These are phyloP conservation scores for Fraxinus excelsior DNA, from an alignment of 257 asterid species.

Conservation along the genomic window DNA sequence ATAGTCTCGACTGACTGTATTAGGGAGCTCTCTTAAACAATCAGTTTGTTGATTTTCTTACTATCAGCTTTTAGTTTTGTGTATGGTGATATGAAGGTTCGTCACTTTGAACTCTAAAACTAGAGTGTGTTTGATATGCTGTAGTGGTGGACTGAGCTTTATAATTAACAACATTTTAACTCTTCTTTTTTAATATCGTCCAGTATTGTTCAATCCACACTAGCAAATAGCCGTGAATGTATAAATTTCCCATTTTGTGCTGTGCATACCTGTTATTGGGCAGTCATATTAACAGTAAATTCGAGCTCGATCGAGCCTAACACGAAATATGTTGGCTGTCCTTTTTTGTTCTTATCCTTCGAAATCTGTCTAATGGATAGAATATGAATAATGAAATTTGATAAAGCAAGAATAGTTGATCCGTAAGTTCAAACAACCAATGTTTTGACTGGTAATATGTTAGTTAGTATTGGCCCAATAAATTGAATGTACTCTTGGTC, in stretches of 20 bases:
- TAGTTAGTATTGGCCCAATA: no score
- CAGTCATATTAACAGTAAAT: neutral
- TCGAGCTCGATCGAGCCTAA: neutral
- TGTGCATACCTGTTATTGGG: no score
- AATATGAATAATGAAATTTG: no score
- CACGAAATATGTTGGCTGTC: neutral
- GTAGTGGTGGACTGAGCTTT: neutral
- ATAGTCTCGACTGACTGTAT: constrained; percentile 38
- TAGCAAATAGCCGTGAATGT: no score
- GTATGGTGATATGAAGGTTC: constrained; percentile 8
- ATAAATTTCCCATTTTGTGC: no score
- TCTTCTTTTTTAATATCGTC: no score
- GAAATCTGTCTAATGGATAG: neutral
- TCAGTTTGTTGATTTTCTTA: constrained; percentile 27
- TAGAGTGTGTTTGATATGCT: constrained; percentile 15
- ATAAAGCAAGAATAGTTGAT: no score
- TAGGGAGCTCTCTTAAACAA: constrained; percentile 25
- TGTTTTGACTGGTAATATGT: neutral
- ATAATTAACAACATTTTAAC: no score
- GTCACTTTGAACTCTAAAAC: constrained; percentile 9
- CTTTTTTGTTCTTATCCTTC: neutral
- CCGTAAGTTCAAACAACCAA: neutral
- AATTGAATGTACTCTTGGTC: neutral
- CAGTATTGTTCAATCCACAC: no score
- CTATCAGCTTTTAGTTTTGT: constrained; percentile 29